Evolutionary conservation across 139 green algal genomes (phyloP), one percentile per base, ranked within the genome.

Genomic region (Spirogloea muscicola): DNA sequence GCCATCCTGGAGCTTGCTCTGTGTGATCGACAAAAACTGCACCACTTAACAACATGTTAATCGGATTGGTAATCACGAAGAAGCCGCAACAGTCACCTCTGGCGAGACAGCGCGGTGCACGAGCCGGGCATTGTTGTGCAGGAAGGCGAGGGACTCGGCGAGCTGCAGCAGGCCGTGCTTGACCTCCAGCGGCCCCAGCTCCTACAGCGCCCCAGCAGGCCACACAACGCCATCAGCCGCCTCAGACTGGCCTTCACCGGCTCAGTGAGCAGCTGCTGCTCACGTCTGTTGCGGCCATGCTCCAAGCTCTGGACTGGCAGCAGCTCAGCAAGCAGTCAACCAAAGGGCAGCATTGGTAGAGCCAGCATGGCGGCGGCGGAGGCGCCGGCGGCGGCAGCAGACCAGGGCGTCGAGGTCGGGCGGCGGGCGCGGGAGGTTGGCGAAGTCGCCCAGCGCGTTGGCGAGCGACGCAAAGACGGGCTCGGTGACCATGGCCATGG

Each of bases 401-500:
- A 80, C 44, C 67, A 82, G 67, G 3, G 38, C 39, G 6, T 82
- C 46, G 0, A 82, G 55, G 68, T 64, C 75, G 7, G 73, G 3
- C 2, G 74, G 67, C 21, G 73, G 37, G 31, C 60, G 58, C 10
- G 31, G 0, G 21, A 81, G n/a, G 68, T 84, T 81, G 13, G 68
- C 60, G 71, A 83, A 87, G 34, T 57, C 49, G 29, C 59, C 65
- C 21, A 93, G 73, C 44, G 91, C 29, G 70, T 94, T 88, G 2
- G 58, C 58, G 0, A 91, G 69, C 0, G 87, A 92, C 18, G 80
- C 81, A 52, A 89, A 73, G 1, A 96, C 59, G 1, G 86, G 74
- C 82, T 96, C 91, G 0, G 90, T 96, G 1, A 96, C 88, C 27
- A 96, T 77, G 0, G 94, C 77, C 79, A 96, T 92, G 82, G 6